These are phyloP conservation scores for Trichopus zeylanicus DNA, from an alignment of 116 monocot species.

Conservation along the genomic window DNA sequence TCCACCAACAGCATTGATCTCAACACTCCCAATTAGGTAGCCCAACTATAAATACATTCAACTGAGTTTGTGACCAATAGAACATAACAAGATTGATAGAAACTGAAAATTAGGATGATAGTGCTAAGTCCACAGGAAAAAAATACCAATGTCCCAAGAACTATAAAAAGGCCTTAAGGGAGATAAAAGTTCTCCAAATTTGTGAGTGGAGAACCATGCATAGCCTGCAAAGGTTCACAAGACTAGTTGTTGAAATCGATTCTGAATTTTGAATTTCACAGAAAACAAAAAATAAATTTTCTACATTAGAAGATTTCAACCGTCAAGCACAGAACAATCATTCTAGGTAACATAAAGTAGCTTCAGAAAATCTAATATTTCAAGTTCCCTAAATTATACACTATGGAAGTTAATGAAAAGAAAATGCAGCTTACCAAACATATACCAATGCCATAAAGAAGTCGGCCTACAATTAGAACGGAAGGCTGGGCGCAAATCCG, in stretches of 20 bases:
- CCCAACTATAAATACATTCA: conserved; percentile 48
- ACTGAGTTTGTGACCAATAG: conserved; percentile 4
- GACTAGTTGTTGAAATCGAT: not conserved
- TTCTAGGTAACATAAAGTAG: too few species aligned
- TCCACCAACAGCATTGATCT: conserved; percentile 83
- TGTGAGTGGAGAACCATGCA: conserved; percentile 96
- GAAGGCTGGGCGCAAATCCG: conserved; percentile 65
- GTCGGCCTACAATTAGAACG: conserved; percentile 72
- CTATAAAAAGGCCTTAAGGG: conserved; percentile 92
- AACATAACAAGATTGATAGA: too few species aligned
- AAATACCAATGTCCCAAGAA: conserved; percentile 84
- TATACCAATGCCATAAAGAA: conserved; percentile 84
- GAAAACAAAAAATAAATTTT: too few species aligned
- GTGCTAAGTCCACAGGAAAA: conserved; percentile 2
- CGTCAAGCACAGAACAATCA: too few species aligned
- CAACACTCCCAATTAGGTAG: conserved; percentile 75
- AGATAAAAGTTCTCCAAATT: conserved; percentile 94
- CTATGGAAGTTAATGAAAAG: too few species aligned
- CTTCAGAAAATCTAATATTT: too few species aligned
- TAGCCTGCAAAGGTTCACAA: conserved; percentile 43
- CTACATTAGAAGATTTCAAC: too few species aligned
- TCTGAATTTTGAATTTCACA: too few species aligned
- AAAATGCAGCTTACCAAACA: conserved; percentile 63
- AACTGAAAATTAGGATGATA: too few species aligned
- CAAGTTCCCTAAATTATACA: too few species aligned